Base-by-base conservation (phyloP, 1,139 yeast genomes). In the Yamadazyma sp. region DNA sequence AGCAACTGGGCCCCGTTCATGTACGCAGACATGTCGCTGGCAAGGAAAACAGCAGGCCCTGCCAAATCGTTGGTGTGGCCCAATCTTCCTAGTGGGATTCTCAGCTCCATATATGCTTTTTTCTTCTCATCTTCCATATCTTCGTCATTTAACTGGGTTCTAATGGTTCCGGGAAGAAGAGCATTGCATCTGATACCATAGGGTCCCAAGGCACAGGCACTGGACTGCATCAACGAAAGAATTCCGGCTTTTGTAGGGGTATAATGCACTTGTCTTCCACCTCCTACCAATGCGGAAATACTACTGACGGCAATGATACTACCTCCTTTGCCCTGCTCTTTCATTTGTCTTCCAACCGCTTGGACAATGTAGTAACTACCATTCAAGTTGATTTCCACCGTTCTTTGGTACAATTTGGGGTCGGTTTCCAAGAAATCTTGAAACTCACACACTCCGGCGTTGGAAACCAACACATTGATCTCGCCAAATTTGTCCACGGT, bases 241-340 rank as follows among this genome's bases (percentile, higher is more conserved):
- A 70, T 59, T n/a, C 73, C 76, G 3, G 73, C 75, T 44, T 70
- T 70, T 6, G 76, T 67, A n/a, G 76, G 72, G 8, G 73, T 67
- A 46, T 70, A 70, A 45, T 68, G 74, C 3, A 68, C 62, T 41
- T 69, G 72, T 29, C 44, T 44, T 6, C 61, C 67, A 14, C 70
- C 70, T 7, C 70, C 70, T 4, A 65, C 70, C 11, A 64, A 48
- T 0, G 75, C 75, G 35, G 71, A 62, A 44, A 70, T 67, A 37
- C 62, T 59, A 39, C 61, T 62, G 40, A 58, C 57, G 30, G 64
- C 75, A 31, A 72, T 69, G 36, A 72, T 70, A 28, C 72, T 65
- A 3, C 78, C 78, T 10, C 76, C 75, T 31, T 57, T 62, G 2
- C 74, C 73, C 41, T 70, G 76, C n/a, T 43, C 44, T 41, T 60